These are phyloP conservation scores for Leishmania gerbilli DNA, from an alignment of 208 protist genomes.

Conservation along the genomic window DNA sequence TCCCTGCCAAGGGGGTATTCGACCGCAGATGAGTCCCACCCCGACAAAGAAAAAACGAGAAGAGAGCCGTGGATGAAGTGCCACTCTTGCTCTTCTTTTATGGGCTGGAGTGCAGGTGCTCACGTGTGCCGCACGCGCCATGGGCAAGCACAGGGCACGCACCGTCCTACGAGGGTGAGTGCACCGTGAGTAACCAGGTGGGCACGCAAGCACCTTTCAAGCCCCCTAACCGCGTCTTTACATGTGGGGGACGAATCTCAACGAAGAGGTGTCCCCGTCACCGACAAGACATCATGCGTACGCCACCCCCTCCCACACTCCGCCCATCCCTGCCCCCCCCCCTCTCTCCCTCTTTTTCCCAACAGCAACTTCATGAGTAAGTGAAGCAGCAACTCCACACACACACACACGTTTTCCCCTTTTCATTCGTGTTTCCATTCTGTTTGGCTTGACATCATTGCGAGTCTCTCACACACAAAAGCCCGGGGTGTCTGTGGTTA, in stretches of 20 bases:
- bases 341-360: constrained; percentile 6
- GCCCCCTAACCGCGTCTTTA: neutral
- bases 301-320: neutral
- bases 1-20: neutral
- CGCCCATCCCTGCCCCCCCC: neutral
- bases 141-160: neutral
- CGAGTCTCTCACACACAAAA: neutral
- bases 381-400: constrained; percentile 5
- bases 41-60: neutral
- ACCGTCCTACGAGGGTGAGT: neutral
- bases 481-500: neutral
- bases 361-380: neutral
- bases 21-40: neutral
- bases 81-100: neutral
- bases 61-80: neutral
- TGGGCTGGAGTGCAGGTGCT: neutral
- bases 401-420: neutral
- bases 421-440: neutral
- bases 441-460: neutral
- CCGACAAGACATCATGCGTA: neutral
- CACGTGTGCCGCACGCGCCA: neutral
- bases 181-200: neutral
- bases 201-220: neutral
- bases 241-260: neutral
- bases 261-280: neutral